These are phyloP conservation scores for Agaricus bisporus DNA, from an alignment of 768 basidiomycete species.

Conservation along the genomic window DNA sequence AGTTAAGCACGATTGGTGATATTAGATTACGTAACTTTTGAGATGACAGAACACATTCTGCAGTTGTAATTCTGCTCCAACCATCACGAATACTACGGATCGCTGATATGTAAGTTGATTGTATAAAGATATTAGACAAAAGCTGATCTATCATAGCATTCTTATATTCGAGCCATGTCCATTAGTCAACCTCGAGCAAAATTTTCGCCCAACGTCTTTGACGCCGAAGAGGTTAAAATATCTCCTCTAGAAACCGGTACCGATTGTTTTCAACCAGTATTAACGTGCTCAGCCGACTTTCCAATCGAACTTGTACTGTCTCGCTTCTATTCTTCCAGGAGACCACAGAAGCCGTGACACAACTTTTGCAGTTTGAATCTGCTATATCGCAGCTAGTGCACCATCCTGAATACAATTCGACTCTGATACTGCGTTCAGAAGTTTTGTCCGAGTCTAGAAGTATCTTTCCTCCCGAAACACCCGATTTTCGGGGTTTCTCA, in stretches of 20 bases:
- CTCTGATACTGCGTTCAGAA: conserved; percentile 84
- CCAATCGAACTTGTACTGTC: conserved; percentile 19
- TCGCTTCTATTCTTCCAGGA: neutral
- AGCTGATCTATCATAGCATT: neutral
- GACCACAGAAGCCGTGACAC: neutral
- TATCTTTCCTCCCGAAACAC: conserved; percentile 27
- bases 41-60: no score
- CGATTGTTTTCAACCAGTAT: conserved; percentile 15
- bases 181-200: neutral
- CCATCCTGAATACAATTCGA: conserved; percentile 92
- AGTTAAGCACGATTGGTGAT: no score
- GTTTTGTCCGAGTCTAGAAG: conserved; percentile 36
- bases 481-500: conserved; percentile 27
- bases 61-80: no score
- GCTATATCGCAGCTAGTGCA: conserved; percentile 70
- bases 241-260: neutral
- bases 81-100: no score
- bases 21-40: no score
- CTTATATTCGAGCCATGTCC: neutral
- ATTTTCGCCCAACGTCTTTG: neutral
- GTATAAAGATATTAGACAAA: neutral
- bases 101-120: no score
- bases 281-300: conserved; percentile 20
- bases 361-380: conserved; percentile 54
- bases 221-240: neutral